A percentile compares a stretch with the other conserved stretches of the same genome.
phyloP scores from a whole-genome alignment of 192 early-diverging fungal genomes.

The Lobulomyces angularis region DNA sequence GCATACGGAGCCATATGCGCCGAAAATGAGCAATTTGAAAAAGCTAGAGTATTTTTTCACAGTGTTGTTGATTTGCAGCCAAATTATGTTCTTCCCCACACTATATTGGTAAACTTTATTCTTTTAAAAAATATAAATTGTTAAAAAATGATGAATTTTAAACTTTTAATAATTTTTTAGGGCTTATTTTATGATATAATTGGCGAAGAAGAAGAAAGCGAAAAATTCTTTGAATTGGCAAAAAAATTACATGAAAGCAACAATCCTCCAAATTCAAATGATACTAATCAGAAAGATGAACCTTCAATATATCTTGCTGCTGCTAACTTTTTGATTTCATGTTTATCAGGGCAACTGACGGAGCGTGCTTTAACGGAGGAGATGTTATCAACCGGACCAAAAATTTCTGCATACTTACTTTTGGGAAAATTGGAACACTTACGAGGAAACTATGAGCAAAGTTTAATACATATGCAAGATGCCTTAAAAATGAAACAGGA shows the following conservation, averaged over 20 bases:
- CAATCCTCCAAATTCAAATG: constrained; percentile 15
- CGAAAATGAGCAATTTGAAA: constrained; percentile 29
- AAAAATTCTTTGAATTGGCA: constrained; percentile 25
- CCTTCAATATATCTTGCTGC: constrained; percentile 20
- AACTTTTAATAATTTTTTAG: constrained; percentile 8
- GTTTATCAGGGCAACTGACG: constrained; percentile 33
- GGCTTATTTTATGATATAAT: constrained; percentile 39
- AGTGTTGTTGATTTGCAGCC: constrained; percentile 33
- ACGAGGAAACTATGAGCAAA: constrained; percentile 19
- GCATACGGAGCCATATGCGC: constrained; percentile 34
- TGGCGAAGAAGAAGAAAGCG: constrained; percentile 36
- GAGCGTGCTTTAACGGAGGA: constrained; percentile 40
- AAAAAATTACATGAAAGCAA: constrained; percentile 10
- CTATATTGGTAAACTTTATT: constrained; percentile 22
- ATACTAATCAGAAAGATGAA: constrained; percentile 5
- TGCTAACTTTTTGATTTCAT: constrained; percentile 38
- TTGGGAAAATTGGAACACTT: constrained; percentile 36
- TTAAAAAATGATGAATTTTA: constrained; percentile 2
- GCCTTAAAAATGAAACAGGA: constrained; percentile 40
- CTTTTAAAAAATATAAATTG: neutral
- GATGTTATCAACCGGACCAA: constrained; percentile 19
- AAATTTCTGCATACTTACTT: constrained; percentile 26
- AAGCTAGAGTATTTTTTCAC: constrained; percentile 37
- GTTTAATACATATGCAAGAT: constrained; percentile 22
- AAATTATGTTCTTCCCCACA: constrained; percentile 26